These are phyloP conservation scores for Aegilops sharonensis DNA, from an alignment of 176 grass and related monocot genomes.

Conservation along the genomic window DNA sequence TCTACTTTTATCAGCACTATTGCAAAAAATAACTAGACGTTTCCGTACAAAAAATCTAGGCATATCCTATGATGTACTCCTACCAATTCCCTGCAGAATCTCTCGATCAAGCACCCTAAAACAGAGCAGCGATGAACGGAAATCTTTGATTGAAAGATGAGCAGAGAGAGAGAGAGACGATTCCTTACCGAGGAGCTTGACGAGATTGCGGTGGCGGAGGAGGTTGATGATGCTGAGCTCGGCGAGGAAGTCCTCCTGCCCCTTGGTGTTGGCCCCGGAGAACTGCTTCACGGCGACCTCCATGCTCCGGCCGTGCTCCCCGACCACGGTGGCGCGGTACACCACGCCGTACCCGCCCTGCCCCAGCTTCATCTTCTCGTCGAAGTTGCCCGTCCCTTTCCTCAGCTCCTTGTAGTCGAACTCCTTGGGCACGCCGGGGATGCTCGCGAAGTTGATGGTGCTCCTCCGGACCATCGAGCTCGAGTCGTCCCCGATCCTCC, in stretches of 20 bases:
- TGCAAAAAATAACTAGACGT: no score
- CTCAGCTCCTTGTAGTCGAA: conserved; percentile 69
- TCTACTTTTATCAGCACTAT: neutral
- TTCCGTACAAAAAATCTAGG: no score
- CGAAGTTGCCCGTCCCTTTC: conserved; percentile 78
- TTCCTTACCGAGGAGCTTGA: conserved; percentile 65
- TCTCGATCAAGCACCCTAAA: no score
- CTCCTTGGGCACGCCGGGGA: conserved; percentile 79
- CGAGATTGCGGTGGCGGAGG: conserved; percentile 83
- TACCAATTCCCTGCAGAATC: no score
- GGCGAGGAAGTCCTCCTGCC: conserved; percentile 84
- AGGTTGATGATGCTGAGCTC: conserved; percentile 93
- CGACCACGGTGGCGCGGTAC: conserved; percentile 60
- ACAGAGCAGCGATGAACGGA: no score
- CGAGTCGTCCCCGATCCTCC: conserved; percentile 38
- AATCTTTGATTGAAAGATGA: neutral
- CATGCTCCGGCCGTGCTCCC: conserved; percentile 46
- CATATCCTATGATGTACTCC: neutral
- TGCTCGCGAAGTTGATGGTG: conserved; percentile 45
- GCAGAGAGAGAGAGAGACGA: neutral
- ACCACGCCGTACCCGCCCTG: conserved; percentile 88
- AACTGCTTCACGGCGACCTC: conserved; percentile 89
- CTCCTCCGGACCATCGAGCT: conserved; percentile 29
- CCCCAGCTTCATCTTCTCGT: conserved; percentile 84
- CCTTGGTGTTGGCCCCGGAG: conserved; percentile 70